Conservation (phyloP, 192 early-diverging fungal species). For the Geranomyces michiganensis region DNA sequence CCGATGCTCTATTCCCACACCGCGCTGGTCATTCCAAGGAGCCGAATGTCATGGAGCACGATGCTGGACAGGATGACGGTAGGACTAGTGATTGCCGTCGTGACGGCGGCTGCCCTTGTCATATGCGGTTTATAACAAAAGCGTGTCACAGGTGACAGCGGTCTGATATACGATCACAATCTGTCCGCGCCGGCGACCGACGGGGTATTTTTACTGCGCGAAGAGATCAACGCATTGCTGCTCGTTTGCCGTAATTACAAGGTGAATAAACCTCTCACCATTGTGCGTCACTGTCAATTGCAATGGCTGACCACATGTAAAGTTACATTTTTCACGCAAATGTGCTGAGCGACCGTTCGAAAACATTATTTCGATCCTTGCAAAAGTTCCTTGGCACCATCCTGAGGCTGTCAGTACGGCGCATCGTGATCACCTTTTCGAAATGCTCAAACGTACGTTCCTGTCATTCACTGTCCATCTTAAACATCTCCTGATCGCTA, state of each 20-base stretch:
- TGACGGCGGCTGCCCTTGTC: no score
- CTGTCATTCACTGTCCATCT: neutral
- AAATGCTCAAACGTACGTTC: constrained; percentile 58
- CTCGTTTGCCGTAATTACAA: constrained; percentile 75
- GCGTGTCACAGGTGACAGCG: neutral
- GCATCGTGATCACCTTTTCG: constrained; percentile 77
- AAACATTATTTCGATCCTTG: constrained; percentile 70
- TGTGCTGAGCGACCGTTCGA: constrained; percentile 78
- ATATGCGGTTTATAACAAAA: neutral
- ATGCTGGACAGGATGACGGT: neutral
- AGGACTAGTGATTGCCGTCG: neutral
- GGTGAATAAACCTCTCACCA: constrained; percentile 34
- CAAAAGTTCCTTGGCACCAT: constrained; percentile 77
- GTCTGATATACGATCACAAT: constrained; percentile 11
- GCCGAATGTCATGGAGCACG: constrained; percentile 8
- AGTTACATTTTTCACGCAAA: constrained; percentile 75
- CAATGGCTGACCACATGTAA: neutral
- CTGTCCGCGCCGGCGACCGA: neutral
- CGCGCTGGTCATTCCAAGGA: constrained; percentile 13
- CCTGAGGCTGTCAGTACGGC: constrained; percentile 58
- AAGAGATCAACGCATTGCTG: constrained; percentile 74
- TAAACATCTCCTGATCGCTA: neutral
- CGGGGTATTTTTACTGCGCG: constrained; percentile 53
- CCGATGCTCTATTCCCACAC: constrained; percentile 40
- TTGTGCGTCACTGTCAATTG: neutral